These are phyloP conservation scores for Lasiodiplodia sp. DNA, from an alignment of 2,329 filamentous ascomycete species.

Conservation along the genomic window DNA sequence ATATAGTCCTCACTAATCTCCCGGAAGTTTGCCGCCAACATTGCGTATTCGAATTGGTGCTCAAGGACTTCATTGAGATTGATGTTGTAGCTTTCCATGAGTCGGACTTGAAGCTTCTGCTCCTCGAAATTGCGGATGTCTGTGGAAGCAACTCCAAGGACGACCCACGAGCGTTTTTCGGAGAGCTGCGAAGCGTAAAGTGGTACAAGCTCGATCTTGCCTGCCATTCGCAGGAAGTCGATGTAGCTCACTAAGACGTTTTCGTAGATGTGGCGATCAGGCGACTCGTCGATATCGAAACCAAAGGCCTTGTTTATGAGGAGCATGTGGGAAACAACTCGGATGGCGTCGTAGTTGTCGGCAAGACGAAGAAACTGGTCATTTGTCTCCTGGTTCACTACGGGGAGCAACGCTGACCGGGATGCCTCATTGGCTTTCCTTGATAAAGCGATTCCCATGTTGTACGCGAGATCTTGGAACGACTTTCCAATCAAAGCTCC, in stretches of 20 bases:
- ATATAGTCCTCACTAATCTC: constrained; percentile 38
- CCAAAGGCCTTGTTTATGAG: constrained; percentile 71
- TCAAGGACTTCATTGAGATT: constrained; percentile 76
- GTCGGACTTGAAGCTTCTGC: constrained; percentile 71
- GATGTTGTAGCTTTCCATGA: constrained; percentile 78
- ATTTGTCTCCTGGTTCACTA: constrained; percentile 34
- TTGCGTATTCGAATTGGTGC: constrained; percentile 37
- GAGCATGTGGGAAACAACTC: constrained; percentile 61
- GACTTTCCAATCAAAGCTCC: constrained; percentile 74
- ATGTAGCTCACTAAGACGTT: constrained; percentile 84
- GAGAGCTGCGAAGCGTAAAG: constrained; percentile 85
- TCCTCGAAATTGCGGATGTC: constrained; percentile 71
- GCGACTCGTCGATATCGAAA: constrained; percentile 49
- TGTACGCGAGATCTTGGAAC: constrained; percentile 51
- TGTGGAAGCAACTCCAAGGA: constrained; percentile 78
- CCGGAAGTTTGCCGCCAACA: constrained; percentile 2
- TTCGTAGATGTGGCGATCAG: constrained; percentile 63
- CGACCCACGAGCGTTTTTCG: constrained; percentile 68
- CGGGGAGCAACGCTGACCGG: constrained; percentile 7
- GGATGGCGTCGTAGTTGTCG: constrained; percentile 52
- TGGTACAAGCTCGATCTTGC: constrained; percentile 80
- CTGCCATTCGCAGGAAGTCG: constrained; percentile 74
- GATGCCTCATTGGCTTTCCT: constrained; percentile 43
- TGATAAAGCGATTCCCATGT: constrained; percentile 53
- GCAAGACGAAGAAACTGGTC: constrained; percentile 44